Evolutionary conservation across 2,329 filamentous ascomycete genomes (phyloP).

Genomic region (Colletotrichum cereale): DNA sequence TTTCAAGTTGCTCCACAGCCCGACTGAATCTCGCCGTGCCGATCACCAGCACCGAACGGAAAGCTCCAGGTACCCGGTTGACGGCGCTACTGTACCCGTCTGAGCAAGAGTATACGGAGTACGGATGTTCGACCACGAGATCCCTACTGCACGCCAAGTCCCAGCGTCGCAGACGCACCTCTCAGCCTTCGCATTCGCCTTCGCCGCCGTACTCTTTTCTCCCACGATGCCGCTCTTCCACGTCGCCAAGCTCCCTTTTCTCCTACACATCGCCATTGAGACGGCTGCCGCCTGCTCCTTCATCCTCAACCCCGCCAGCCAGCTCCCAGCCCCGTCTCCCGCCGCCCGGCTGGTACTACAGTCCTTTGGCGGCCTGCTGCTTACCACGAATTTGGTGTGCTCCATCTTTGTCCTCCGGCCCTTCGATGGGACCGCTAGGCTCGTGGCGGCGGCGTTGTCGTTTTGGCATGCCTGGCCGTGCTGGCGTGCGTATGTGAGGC

Average conservation of each 20-base stretch:
- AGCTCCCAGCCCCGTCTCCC: slow-evolving; percentile 56
- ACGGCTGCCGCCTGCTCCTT: slow-evolving; percentile 61
- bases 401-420: slow-evolving; percentile 50
- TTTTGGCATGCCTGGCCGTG: slow-evolving; percentile 64
- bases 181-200: not conserved
- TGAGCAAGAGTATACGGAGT: too few relatives aligned
- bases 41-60: not conserved
- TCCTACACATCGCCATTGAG: slow-evolving; percentile 54
- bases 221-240: slow-evolving; percentile 40
- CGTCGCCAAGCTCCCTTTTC: slow-evolving; percentile 50
- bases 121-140: too few relatives aligned
- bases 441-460: slow-evolving; percentile 56
- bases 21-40: slow-evolving; percentile 17
- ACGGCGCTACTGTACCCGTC: not conserved
- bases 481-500: slow-evolving; percentile 55
- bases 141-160: not conserved
- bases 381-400: slow-evolving; percentile 59
- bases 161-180: not conserved
- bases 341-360: slow-evolving; percentile 58
- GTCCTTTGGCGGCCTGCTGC: slow-evolving; percentile 61
- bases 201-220: not conserved
- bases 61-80: slow-evolving; percentile 1
- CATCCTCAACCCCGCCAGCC: slow-evolving; percentile 55
- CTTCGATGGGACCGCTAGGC: slow-evolving; percentile 49
- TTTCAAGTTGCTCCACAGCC: slow-evolving; percentile 30